These are phyloP conservation scores for Calophaca sinica DNA, from an alignment of 306 rosid species.

Conservation along the genomic window DNA sequence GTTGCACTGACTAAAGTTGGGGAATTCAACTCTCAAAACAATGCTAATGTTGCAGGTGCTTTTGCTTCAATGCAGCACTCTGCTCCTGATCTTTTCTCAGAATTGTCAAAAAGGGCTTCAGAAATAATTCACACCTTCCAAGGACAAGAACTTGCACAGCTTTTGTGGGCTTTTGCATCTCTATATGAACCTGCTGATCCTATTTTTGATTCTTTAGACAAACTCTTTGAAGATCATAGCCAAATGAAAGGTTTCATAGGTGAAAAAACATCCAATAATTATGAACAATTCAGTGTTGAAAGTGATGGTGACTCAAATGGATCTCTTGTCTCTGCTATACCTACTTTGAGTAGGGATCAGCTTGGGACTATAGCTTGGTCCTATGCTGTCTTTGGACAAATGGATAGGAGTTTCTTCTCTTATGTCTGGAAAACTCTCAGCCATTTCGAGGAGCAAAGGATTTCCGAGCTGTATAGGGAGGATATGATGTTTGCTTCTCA, in stretches of 20 bases:
- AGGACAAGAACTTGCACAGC: constrained; percentile 93
- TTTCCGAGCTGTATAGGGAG: constrained; percentile 83
- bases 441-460: constrained; percentile 73
- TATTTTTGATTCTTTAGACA: constrained; percentile 75
- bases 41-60: constrained; percentile 89
- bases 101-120: constrained; percentile 72
- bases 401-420: constrained; percentile 71
- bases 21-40: constrained; percentile 89
- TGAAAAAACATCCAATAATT: constrained; percentile 39
- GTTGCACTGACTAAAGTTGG: constrained; percentile 76
- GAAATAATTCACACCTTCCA: constrained; percentile 73
- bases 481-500: constrained; percentile 94
- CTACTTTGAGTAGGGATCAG: constrained; percentile 74
- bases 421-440: constrained; percentile 69
- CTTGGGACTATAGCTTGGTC: constrained; percentile 92
- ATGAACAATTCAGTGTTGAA: constrained; percentile 46
- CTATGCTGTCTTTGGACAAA: constrained; percentile 82
- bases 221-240: constrained; percentile 49
- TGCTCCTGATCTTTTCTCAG: constrained; percentile 75
- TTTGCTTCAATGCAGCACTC: constrained; percentile 97
- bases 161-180: constrained; percentile 95
- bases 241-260: constrained; percentile 56
- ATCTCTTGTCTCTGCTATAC: constrained; percentile 54
- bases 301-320: constrained; percentile 49
- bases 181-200: constrained; percentile 70